Evolutionary conservation across 257 asterid genomes (phyloP), one percentile per base, ranked within the genome.

Genomic region (Plantago elongata): DNA sequence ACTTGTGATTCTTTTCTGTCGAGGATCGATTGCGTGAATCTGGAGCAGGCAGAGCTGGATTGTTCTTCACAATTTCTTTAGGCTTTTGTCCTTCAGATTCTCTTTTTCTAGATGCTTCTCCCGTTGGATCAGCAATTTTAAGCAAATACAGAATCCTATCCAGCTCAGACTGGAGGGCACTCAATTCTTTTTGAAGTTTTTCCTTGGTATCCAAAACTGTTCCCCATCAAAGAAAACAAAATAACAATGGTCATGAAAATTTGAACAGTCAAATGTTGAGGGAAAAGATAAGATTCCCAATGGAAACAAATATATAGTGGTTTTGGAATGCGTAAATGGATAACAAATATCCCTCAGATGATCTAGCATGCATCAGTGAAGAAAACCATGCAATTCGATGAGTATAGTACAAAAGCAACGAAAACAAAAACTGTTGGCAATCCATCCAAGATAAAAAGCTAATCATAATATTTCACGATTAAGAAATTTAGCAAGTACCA

Each of bases 121-220:
- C 99, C 0, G 81, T 58, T 11, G 99, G 99, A 77, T 93, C 99
- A 34, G 99, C 99, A 65, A 93, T 79, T 78, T 66, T 87, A 75
- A 93, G 81, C 87, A 93, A 87, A 85, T 83, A 89, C 8, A 82
- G 76, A 62, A 89, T 82, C 77, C 92, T 84, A 70, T 89, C 94
- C 80, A 89, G 69, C 81, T 93, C 94, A 5, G 89, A 80, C 66
- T 87, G 84, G 55, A 93, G 94, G 61, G 72, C 52, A 44, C 84
- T 76, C 67, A 87, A 54, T 65, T 83, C 94, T 69, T 82, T 87
- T 15, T 60, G 72, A 71, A 83, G 62, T 79, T 81, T 70, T 51
- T 77, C 94, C 78, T 79, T 82, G 54, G 67, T 76, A 66, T 87
- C 95, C 76, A 65, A 46, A 70, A 74, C 99, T 92, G 95, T 58